phyloP scores from a whole-genome alignment of 768 basidiomycete genomes.

The Punctularia strigosozonata region DNA sequence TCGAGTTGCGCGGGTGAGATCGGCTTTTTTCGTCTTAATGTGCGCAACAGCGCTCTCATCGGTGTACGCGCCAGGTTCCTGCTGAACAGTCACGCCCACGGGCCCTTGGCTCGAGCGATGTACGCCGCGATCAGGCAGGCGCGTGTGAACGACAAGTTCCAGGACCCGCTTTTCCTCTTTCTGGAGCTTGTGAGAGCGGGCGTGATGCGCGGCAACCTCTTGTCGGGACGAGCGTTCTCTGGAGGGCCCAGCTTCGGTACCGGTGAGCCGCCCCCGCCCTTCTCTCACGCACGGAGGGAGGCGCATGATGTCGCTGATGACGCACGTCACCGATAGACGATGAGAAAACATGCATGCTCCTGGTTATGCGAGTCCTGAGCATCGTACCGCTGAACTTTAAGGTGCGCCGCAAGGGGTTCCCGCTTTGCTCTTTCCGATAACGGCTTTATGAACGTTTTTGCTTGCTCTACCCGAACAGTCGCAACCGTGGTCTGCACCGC shows the following conservation, averaged over 20 bases:
- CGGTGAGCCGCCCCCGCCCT: conserved; percentile 34
- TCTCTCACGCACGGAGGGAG: conserved; percentile 10
- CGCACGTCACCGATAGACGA: conserved; percentile 45
- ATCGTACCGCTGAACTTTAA: conserved; percentile 93
- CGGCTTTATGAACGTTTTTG: conserved; percentile 4
- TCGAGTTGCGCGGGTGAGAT: conserved; percentile 87
- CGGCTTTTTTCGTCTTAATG: conserved; percentile 5
- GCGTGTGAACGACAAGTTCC: conserved; percentile 94
- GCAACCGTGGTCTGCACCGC: conserved; percentile 89
- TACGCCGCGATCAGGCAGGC: conserved; percentile 66
- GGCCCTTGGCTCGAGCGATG: conserved; percentile 86
- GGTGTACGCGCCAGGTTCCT: conserved; percentile 53
- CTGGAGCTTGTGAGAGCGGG: conserved; percentile 94
- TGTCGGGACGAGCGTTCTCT: conserved; percentile 80
- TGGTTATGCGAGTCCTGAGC: conserved; percentile 94
- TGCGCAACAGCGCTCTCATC: no score
- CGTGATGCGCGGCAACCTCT: conserved; percentile 89
- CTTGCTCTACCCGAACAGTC: conserved; percentile 42
- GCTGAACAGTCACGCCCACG: conserved; percentile 78
- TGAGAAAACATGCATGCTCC: conserved; percentile 86
- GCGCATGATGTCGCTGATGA: no score
- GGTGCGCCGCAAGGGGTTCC: conserved; percentile 50
- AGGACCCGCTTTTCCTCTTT: conserved; percentile 90
- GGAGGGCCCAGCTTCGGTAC: conserved; percentile 93
- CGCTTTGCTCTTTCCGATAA: neutral